Conservation (phyloP, 2,329 filamentous ascomycete genomes). For the Epichloe gansuensis region DNA sequence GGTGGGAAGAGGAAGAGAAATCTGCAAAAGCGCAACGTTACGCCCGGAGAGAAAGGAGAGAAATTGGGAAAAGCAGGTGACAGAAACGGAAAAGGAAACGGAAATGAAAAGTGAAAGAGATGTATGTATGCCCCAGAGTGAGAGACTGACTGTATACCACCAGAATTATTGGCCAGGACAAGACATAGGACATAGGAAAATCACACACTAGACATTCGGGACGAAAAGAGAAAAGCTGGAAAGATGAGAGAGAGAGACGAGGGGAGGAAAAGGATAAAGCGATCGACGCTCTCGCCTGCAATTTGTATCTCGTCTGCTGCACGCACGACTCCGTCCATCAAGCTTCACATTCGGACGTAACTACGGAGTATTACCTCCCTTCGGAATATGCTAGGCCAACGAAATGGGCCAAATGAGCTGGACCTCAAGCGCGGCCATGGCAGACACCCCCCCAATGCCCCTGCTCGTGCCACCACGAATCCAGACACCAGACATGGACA, state of each 20-base stretch:
- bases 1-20: background rate
- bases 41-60: background rate
- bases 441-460: background rate
- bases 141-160: background rate
- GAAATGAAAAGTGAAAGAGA: background rate
- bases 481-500: background rate
- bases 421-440: background rate
- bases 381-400: background rate
- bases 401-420: background rate
- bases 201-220: background rate
- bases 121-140: background rate
- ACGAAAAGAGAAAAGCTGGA: background rate
- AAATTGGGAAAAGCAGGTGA: background rate
- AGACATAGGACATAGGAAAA: background rate
- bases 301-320: constrained; percentile 1
- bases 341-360: too few relatives aligned
- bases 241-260: background rate
- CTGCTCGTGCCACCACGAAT: too few relatives aligned
- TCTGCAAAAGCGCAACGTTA: background rate
- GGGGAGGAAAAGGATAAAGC: background rate
- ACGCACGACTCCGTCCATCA: background rate
- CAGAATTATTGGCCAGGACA: background rate
- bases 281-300: background rate
- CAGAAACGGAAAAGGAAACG: background rate
- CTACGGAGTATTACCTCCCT: too few relatives aligned